Base-by-base conservation (phyloP, 2,329 filamentous ascomycete genomes). In the Verticillium albo-atrum region DNA sequence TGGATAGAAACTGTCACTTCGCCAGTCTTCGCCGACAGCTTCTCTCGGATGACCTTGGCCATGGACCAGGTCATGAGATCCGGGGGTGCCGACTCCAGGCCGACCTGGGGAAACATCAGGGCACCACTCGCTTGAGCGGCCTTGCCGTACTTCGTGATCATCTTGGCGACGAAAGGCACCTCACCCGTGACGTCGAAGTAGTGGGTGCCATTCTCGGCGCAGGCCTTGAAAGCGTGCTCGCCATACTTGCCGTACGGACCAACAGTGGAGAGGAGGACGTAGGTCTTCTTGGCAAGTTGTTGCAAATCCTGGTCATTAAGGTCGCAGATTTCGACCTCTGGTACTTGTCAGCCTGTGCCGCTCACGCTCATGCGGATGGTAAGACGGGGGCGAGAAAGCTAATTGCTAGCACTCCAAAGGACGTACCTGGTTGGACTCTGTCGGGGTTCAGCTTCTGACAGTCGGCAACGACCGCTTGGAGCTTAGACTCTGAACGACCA, bases 401-500 rank as follows among this genome's bases (percentile, higher is more conserved):
- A 34, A 37, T 26, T 55, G 9, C 54, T n/a, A 55, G 42, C 42
- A 47, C 20, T 20, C n/a, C 14, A 42, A 14, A 14, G 20, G 17
- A 66, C 75, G 68, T 82, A 90, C 89, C 85, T 68, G 92, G 92
- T 57, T 84, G 82, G 35, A 77, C 69, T 57, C 93, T 87, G 71
- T 96, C 87, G 2, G 87, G 79, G 70, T 90, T 90, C 60, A 89
- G 68, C 59, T 76, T 71, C 67, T 86, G 86, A 70, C 93, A 82
- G 58, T 90, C 85, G 57, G 86, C 78, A 7, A 87, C 85, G 12
- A 97, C 74, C 47, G 77, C 75, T 65, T 89, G 82, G 4, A 98
- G 82, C 73, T 97, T 97, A 55, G 80, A 77, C 55, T 82, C 77
- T n/a, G 90, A 93, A 27, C 93, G 89, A 30, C 93, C 93, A 53